These are phyloP conservation scores for Erysimum cheiri DNA, from an alignment of 441 rosid species.

Conservation along the genomic window DNA sequence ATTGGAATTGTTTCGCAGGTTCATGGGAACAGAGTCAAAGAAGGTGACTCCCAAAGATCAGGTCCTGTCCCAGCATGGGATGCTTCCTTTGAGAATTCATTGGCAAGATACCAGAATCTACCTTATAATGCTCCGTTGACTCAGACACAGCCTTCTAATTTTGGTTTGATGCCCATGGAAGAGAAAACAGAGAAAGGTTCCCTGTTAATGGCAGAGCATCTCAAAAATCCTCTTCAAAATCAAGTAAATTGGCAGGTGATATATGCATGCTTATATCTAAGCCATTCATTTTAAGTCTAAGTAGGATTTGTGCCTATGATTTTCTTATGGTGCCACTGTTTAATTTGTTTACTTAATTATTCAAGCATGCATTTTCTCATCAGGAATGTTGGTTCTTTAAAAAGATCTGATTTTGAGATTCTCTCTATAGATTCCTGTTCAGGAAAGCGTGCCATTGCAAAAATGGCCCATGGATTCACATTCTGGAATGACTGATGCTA, in stretches of 20 bases:
- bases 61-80: slow-evolving; percentile 72
- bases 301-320: background rate
- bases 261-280: slow-evolving; percentile 9
- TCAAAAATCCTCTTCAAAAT: slow-evolving; percentile 50
- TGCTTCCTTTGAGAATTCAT: slow-evolving; percentile 53
- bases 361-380: slow-evolving; percentile 10
- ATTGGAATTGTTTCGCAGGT: slow-evolving; percentile 42
- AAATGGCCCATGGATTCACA: slow-evolving; percentile 52
- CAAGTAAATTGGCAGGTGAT: slow-evolving; percentile 83
- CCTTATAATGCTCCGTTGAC: slow-evolving; percentile 45
- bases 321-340: slow-evolving; percentile 18
- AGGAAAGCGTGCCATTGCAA: slow-evolving; percentile 46
- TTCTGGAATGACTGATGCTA: slow-evolving; percentile 54
- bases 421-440: slow-evolving; percentile 51
- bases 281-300: slow-evolving; percentile 8
- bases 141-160: slow-evolving; percentile 47
- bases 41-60: slow-evolving; percentile 55
- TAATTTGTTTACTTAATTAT: background rate
- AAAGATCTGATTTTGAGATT: slow-evolving; percentile 39
- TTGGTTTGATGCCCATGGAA: slow-evolving; percentile 45
- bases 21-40: slow-evolving; percentile 51
- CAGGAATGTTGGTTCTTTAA: slow-evolving; percentile 5
- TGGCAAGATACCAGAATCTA: slow-evolving; percentile 47
- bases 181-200: slow-evolving; percentile 49
- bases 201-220: slow-evolving; percentile 46